Evolutionary conservation across 805 yeast genomes (phyloP).

Genomic region (Schwanniomyces occidentalis): DNA sequence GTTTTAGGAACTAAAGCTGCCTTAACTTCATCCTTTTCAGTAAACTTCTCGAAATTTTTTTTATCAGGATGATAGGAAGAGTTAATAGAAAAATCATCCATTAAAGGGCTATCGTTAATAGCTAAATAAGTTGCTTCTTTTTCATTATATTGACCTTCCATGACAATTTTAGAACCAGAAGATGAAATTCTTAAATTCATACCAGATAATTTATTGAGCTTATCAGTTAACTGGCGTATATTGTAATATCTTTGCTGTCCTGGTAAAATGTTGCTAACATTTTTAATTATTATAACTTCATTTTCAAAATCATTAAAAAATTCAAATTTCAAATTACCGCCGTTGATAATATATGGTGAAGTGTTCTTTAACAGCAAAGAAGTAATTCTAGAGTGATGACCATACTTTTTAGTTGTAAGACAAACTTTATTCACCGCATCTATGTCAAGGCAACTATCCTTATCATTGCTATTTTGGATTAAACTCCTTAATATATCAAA

Average conservation of each 20-base stretch:
- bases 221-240: conserved; percentile 18
- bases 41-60: too few relatives aligned
- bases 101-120: too few relatives aligned
- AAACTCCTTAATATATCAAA: conserved; percentile 4
- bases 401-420: conserved; percentile 17
- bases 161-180: conserved; percentile 11
- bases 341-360: conserved; percentile 20
- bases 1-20: conserved; percentile 32
- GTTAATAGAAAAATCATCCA: too few relatives aligned
- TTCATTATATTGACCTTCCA: conserved; percentile 15
- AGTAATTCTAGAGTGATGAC: conserved; percentile 18
- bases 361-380: conserved; percentile 25
- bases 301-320: conserved; percentile 16
- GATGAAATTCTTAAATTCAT: conserved; percentile 20
- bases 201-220: conserved; percentile 15
- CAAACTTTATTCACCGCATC: conserved; percentile 6
- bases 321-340: conserved; percentile 31
- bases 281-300: conserved; percentile 21
- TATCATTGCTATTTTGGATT: neutral
- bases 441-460: neutral
- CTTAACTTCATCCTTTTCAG: conserved; percentile 9
- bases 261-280: conserved; percentile 24
- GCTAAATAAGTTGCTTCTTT: conserved; percentile 1
- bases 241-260: conserved; percentile 29
- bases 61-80: too few relatives aligned